Evolutionary conservation across 2,329 filamentous ascomycete species (phyloP).

Genomic region (Pestalotiopsis sp.): DNA sequence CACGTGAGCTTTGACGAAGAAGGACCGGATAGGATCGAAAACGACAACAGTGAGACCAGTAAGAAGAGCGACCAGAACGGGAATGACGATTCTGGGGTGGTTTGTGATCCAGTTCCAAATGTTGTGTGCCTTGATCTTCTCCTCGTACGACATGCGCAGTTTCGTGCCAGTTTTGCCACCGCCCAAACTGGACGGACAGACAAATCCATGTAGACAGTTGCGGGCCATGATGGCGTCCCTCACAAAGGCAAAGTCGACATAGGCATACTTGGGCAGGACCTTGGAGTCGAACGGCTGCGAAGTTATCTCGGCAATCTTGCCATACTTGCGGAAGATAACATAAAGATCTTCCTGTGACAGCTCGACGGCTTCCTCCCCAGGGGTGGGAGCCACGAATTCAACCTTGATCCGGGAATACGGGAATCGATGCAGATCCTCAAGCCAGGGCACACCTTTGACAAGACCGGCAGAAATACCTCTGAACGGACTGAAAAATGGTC

Average conservation of each 20-base stretch:
- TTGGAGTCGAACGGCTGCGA: slow-evolving; percentile 87
- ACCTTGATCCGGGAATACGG: slow-evolving; percentile 77
- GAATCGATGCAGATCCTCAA: slow-evolving; percentile 86
- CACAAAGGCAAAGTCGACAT: slow-evolving; percentile 74
- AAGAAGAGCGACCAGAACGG: slow-evolving; percentile 76
- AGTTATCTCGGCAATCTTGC: slow-evolving; percentile 85
- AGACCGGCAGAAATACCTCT: slow-evolving; percentile 69
- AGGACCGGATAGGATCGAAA: slow-evolving; percentile 92
- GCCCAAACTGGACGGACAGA: slow-evolving; percentile 68
- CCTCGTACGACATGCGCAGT: slow-evolving; percentile 82
- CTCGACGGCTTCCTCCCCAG: slow-evolving; percentile 74
- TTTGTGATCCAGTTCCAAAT: slow-evolving; percentile 85
- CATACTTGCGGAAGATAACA: slow-evolving; percentile 84
- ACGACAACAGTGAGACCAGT: slow-evolving; percentile 83
- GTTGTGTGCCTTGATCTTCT: slow-evolving; percentile 74
- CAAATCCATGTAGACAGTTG: slow-evolving; percentile 88
- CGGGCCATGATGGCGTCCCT: slow-evolving; percentile 84
- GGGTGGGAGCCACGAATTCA: slow-evolving; percentile 77
- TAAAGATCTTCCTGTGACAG: slow-evolving; percentile 87
- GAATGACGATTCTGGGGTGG: slow-evolving; percentile 88
- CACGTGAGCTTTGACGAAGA: slow-evolving; percentile 88
- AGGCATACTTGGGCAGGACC: slow-evolving; percentile 76
- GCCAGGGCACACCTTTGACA: slow-evolving; percentile 86
- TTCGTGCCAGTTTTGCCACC: slow-evolving; percentile 77
- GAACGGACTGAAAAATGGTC: slow-evolving; percentile 90